Evolutionary conservation across 129 eudicot species (phyloP), one percentile per base, ranked within the genome.

Genomic region (Chrysanthemum lavandulifolium): DNA sequence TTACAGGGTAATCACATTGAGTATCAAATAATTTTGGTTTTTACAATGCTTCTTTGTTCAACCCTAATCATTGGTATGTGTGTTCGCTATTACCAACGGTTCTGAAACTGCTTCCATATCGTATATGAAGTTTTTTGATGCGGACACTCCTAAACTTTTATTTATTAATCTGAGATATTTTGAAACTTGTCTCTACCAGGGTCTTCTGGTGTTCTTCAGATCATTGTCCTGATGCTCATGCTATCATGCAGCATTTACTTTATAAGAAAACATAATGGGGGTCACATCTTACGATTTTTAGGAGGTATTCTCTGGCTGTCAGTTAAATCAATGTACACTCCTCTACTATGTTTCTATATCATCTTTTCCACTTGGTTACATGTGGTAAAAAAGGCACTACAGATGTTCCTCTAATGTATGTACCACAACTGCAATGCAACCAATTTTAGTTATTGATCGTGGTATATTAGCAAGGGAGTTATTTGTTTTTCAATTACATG

Each of bases 201-300:
- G 6, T 14, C 54, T 45, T 65, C 69, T 40, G 54, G 55, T 66
- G 14, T 66, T 65, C 33, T 57, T 57, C 27, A 45, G n/a, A 31
- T 67, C 36, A 6, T 53, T 69, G 33, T 36, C 43, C 52, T 31
- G 74, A 19, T 31, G 54, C 33, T 71, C 21, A 36, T 71, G 54
- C 12, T 57, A 71, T 6, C 11, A 13, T 10, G 43, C 10, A 12
- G 6, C 23, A 36, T 36, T 36, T 40, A 15, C 10, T 57, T 59
- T 18, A 57, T 6, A 56, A 65, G 56, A 36, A 40, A 71, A 71
- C 75, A 18, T 52, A 8, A 53, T 29, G 73, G 73, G 48, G 29
- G 27, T 53, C 50, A 69, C 16, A 69, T 9, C 1, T 59, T 40
- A 14, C n/a, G 2, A 51, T n/a, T 67, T 10, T 61, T 27, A 43